Percentiles rank a stretch among this genome's conserved stretches.
These are phyloP conservation scores for Cyclocybe cylindracea DNA, from an alignment of 768 basidiomycete genomes.

Conservation along the genomic window DNA sequence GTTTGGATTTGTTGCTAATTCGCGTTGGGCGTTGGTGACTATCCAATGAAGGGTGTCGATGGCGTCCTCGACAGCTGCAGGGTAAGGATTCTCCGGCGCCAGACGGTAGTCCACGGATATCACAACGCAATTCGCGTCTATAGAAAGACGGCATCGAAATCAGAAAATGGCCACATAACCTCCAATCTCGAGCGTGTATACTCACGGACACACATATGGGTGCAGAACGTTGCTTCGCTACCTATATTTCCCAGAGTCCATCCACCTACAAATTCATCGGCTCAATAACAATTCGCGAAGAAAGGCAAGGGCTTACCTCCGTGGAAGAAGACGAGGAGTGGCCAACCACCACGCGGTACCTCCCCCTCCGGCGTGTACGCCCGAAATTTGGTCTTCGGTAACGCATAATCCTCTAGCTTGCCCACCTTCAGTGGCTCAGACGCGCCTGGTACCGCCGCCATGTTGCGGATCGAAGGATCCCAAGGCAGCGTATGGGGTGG, in stretches of 20 bases:
- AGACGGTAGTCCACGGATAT: constrained; percentile 72
- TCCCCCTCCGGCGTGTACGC: constrained; percentile 63
- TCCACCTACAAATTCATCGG: constrained; percentile 47
- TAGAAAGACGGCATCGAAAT: not conserved
- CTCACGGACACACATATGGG: constrained; percentile 59
- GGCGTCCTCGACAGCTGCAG: constrained; percentile 70
- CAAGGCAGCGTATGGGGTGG: constrained; percentile 62
- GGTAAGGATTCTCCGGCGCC: constrained; percentile 71
- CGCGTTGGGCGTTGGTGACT: constrained; percentile 41
- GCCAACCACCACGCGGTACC: constrained; percentile 61
- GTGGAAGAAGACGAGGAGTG: constrained; percentile 72
- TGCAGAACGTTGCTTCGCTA: constrained; percentile 61
- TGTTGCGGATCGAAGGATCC: constrained; percentile 57
- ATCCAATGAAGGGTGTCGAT: constrained; percentile 70
- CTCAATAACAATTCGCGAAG: not conserved
- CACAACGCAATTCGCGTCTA: constrained; percentile 63
- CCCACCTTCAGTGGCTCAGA: constrained; percentile 60
- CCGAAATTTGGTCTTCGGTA: constrained; percentile 56
- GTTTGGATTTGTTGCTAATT: constrained; percentile 49
- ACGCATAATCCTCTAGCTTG: constrained; percentile 49
- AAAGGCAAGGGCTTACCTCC: constrained; percentile 47
- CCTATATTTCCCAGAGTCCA: constrained; percentile 74
- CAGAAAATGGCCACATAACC: not conserved
- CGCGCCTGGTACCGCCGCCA: constrained; percentile 54
- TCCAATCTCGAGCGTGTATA: not conserved